Evolutionary conservation across 1,139 yeast species (phyloP).

Genomic region (Protomyces macrosporus): DNA sequence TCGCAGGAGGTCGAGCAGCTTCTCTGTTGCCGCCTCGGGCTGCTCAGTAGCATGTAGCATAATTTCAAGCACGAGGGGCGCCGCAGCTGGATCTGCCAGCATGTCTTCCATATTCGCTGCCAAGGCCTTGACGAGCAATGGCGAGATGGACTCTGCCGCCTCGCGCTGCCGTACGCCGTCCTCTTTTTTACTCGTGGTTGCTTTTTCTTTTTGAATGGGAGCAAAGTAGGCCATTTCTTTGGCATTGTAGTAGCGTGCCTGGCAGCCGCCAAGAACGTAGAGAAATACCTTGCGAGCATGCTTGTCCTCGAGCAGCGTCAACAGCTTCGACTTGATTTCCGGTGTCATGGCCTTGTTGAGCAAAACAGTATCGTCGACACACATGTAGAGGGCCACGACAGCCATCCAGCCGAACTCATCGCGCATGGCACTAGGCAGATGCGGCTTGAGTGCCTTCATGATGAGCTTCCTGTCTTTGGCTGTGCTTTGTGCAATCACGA

Average conservation of each 20-base stretch:
- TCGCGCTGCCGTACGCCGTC: conserved; percentile 70
- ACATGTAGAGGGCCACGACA: conserved; percentile 68
- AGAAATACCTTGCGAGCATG: conserved; percentile 85
- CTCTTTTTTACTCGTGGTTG: conserved; percentile 74
- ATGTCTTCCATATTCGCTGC: conserved; percentile 48
- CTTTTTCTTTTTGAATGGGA: conserved; percentile 60
- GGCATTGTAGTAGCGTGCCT: conserved; percentile 71
- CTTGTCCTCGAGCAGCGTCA: conserved; percentile 60
- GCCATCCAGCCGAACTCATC: conserved; percentile 86
- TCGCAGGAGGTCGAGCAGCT: conserved; percentile 54
- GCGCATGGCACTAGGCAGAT: conserved; percentile 64
- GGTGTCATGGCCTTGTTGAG: conserved; percentile 64
- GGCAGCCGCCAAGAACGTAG: conserved; percentile 71
- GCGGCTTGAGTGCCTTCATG: conserved; percentile 66
- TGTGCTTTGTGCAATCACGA: conserved; percentile 70
- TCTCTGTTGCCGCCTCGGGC: conserved; percentile 47
- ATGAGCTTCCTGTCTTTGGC: conserved; percentile 89
- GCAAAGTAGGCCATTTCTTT: conserved; percentile 55
- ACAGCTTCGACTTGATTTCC: conserved; percentile 54
- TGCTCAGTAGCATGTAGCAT: conserved; percentile 54
- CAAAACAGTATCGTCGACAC: conserved; percentile 90
- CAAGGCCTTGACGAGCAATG: conserved; percentile 56
- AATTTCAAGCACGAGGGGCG: conserved; percentile 76
- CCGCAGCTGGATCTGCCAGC: conserved; percentile 66
- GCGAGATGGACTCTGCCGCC: conserved; percentile 60